Conservation (phyloP, 495 filamentous ascomycete species). For the Podospora comata region DNA sequence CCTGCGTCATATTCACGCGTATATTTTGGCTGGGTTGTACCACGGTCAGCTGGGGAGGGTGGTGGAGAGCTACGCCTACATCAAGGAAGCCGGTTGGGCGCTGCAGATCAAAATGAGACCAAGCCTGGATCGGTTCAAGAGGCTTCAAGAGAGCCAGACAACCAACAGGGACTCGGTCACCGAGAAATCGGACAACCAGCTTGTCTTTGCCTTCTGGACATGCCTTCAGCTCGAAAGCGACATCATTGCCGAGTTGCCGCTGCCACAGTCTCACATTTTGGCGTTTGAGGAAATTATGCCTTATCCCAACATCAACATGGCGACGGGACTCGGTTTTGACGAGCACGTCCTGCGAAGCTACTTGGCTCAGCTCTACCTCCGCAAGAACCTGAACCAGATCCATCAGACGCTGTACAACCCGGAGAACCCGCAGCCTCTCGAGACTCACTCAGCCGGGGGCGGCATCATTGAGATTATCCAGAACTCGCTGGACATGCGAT, state of each 20-base stretch:
- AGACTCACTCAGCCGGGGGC: background rate
- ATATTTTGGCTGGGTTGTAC: slow-evolving; percentile 83
- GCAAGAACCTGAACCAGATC: slow-evolving; percentile 79
- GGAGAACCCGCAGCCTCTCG: slow-evolving; percentile 30
- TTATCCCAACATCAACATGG: slow-evolving; percentile 53
- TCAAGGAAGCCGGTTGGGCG: slow-evolving; percentile 71
- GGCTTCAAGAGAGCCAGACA: slow-evolving; percentile 29
- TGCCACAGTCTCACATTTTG: slow-evolving; percentile 76
- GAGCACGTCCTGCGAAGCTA: slow-evolving; percentile 72
- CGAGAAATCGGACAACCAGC: slow-evolving; percentile 50
- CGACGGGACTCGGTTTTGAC: slow-evolving; percentile 42
- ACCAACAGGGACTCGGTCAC: slow-evolving; percentile 21
- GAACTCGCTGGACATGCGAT: slow-evolving; percentile 42
- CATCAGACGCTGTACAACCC: slow-evolving; percentile 78
- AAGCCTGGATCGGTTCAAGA: slow-evolving; percentile 44
- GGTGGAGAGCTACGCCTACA: slow-evolving; percentile 87
- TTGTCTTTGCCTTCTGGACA: slow-evolving; percentile 86
- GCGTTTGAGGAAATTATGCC: slow-evolving; percentile 65
- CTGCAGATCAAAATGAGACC: slow-evolving; percentile 74
- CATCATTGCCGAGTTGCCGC: slow-evolving; percentile 83
- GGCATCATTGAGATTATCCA: slow-evolving; percentile 52
- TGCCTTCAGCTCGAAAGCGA: slow-evolving; percentile 95
- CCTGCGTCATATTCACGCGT: slow-evolving; percentile 78
- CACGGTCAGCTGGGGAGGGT: slow-evolving; percentile 82
- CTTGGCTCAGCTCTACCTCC: slow-evolving; percentile 77